Conservation (phyloP, 768 basidiomycete species). For the Clavulina sp. region DNA sequence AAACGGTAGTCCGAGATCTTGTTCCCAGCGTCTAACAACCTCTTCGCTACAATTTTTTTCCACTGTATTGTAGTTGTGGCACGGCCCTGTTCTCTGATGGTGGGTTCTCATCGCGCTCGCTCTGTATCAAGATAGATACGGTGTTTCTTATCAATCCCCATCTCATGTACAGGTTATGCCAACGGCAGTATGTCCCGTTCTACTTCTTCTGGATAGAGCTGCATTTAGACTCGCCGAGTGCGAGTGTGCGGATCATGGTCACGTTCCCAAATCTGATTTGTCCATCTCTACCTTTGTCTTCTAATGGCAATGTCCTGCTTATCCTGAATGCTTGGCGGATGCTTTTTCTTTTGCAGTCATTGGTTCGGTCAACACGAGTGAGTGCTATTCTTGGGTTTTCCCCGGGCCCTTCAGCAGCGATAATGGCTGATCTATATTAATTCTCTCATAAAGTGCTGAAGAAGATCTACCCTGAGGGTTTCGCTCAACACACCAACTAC, state of each 20-base stretch:
- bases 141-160: not conserved
- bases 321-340: not conserved
- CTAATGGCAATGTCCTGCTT: not conserved
- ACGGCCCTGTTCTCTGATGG: constrained; percentile 82
- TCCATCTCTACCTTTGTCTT: not conserved
- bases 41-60: not conserved
- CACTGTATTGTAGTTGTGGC: constrained; percentile 33
- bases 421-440: not conserved
- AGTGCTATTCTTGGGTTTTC: not conserved
- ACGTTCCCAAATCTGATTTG: too few relatives aligned
- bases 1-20: not conserved
- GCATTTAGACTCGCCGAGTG: too few relatives aligned
- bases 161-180: constrained; percentile 41
- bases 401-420: not conserved
- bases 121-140: too few relatives aligned
- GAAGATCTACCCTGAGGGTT: constrained; percentile 41
- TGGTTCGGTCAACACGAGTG: constrained; percentile 30
- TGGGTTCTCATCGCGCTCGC: constrained; percentile 15
- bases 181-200: constrained; percentile 28
- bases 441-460: constrained; percentile 26
- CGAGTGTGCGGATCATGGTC: too few relatives aligned
- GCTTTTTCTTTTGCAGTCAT: constrained; percentile 25
- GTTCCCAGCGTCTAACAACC: not conserved
- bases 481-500: constrained; percentile 36
- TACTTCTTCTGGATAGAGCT: not conserved